phyloP scores from a whole-genome alignment of 1,139 yeast genomes.

The Chernovozyma aurita region DNA sequence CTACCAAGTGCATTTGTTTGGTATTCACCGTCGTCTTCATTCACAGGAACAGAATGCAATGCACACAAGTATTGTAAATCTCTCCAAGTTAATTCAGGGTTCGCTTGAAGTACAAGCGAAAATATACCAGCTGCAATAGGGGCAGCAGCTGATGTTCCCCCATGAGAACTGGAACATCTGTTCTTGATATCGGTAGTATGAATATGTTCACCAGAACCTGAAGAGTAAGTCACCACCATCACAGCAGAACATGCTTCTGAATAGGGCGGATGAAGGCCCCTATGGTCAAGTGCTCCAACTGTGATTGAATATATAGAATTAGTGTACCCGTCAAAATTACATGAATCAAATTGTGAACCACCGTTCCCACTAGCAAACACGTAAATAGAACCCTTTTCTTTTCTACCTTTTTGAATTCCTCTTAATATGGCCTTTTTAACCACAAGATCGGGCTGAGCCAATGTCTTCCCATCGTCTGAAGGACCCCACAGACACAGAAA shows the following conservation, averaged over 20 bases:
- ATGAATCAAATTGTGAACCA: slow-evolving; percentile 74
- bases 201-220: slow-evolving; percentile 87
- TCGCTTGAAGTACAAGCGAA: slow-evolving; percentile 72
- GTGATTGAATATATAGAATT: slow-evolving; percentile 94
- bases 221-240: slow-evolving; percentile 90
- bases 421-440: slow-evolving; percentile 79
- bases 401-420: slow-evolving; percentile 83
- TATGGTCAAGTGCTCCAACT: slow-evolving; percentile 87
- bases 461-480: slow-evolving; percentile 81
- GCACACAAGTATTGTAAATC: slow-evolving; percentile 86
- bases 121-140: slow-evolving; percentile 96
- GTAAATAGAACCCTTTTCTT: slow-evolving; percentile 77
- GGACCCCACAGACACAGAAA: slow-evolving; percentile 99
- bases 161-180: slow-evolving; percentile 72
- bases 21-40: slow-evolving; percentile 66
- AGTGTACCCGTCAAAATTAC: slow-evolving; percentile 97
- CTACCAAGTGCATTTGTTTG: slow-evolving; percentile 59
- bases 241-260: slow-evolving; percentile 95
- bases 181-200: slow-evolving; percentile 83
- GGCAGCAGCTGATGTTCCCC: slow-evolving; percentile 99
- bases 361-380: slow-evolving; percentile 99
- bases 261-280: slow-evolving; percentile 81
- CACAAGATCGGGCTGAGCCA: slow-evolving; percentile 77
- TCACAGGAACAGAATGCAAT: slow-evolving; percentile 65
- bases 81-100: slow-evolving; percentile 92